Evolutionary conservation across 2,329 filamentous ascomycete genomes (phyloP), one percentile per base, ranked within the genome.

Genomic region (Fusarium protoensiforme): DNA sequence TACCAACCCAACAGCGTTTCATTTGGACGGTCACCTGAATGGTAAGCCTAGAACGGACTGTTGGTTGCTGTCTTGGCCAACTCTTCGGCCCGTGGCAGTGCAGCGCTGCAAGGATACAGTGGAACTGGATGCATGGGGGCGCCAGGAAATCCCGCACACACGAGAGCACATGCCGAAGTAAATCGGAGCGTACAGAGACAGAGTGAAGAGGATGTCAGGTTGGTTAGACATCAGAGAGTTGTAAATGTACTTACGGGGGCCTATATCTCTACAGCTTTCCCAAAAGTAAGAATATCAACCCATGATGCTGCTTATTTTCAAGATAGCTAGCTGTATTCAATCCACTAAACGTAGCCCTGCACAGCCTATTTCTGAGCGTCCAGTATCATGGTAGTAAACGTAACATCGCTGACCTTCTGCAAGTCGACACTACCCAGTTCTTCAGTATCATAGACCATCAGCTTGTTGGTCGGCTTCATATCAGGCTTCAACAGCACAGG

Each of bases 381-480:
- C 1, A 36, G 5, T n/a, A 65, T 60, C 36, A 65, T 39, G 20
- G 41, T 65, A n/a, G 20, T 65, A 33, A 10, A 69, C 20, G 59
- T 69, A 24, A 31, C 60, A 11, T 38, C 46, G 20, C 58, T 41
- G n/a, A 57, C 39, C 48, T 64, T 51, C n/a, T 68, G 35, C 16
- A 67, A 22, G 16, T 59, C 64, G 7, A 60, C n/a, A 8, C 38
- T 53, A 6, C 41, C 62, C 39, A 65, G 24, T 31, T 61, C 54
- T 18, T 60, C 41, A 13, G 29, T 5, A 14, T 48, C 14, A 48
- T 64, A 53, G 27, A 58, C 27, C 31, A 56, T 36, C n/a, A 24
- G 13, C 29, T 58, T 43, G 64, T 68, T 43, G 18, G 35, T 36
- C 22, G 20, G 16, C 13, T 60, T 43, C 48, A 43, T 27, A 4